phyloP scores from a whole-genome alignment of 306 rosid species.

The Hylodesmum podocarpum region DNA sequence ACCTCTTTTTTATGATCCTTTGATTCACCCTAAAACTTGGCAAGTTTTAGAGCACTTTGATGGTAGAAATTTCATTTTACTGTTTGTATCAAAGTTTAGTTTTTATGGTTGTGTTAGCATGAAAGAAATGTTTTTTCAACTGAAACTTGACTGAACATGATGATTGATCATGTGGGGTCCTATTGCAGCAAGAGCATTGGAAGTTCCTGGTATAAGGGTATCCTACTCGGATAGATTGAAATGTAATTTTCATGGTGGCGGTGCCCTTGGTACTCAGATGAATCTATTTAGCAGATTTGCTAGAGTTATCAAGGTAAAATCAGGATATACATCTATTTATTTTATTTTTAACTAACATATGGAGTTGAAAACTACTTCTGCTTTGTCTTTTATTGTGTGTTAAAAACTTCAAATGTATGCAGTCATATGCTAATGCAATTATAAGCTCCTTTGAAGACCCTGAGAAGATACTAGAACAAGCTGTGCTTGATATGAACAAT shows the following conservation, averaged over 20 bases:
- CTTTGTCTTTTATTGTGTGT: not conserved
- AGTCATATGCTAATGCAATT: slow-evolving; percentile 78
- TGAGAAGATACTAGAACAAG: slow-evolving; percentile 74
- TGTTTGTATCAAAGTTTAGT: not conserved
- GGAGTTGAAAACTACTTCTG: not conserved
- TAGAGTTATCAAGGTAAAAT: slow-evolving; percentile 66
- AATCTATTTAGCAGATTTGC: slow-evolving; percentile 68
- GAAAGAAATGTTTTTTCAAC: not conserved
- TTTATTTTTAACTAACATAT: not conserved
- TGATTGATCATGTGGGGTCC: not conserved
- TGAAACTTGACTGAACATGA: not conserved
- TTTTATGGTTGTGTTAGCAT: not conserved
- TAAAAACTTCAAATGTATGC: not conserved
- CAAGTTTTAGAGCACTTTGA: not conserved
- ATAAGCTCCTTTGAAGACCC: slow-evolving; percentile 80
- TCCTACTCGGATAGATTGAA: slow-evolving; percentile 10
- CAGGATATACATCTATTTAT: not conserved
- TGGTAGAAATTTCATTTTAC: not conserved
- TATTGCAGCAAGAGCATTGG: slow-evolving; percentile 7
- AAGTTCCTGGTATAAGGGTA: slow-evolving; percentile 16
- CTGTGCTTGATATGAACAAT: slow-evolving; percentile 73
- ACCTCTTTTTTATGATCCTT: not conserved
- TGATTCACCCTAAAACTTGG: not conserved
- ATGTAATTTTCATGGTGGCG: slow-evolving; percentile 40
- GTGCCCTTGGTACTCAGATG: slow-evolving; percentile 67